Conservation (phyloP, 495 filamentous ascomycete genomes). For the Filosporella fistucella region DNA sequence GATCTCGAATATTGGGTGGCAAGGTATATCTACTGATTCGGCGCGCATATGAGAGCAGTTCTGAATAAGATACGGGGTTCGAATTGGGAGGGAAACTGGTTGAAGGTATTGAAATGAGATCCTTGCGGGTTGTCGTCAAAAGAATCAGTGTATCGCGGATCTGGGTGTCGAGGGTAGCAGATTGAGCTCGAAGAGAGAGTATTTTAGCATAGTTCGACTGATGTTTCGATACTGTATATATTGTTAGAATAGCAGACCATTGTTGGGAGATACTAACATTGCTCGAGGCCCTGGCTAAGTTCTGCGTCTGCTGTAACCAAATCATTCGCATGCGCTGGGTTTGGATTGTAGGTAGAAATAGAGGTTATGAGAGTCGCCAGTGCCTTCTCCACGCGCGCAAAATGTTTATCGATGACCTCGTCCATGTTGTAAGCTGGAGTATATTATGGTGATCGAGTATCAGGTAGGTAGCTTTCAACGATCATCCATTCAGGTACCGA, state of each 20-base stretch:
- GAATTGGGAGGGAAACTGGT: constrained; percentile 38
- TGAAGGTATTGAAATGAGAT: constrained; percentile 54
- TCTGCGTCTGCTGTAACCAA: constrained; percentile 64
- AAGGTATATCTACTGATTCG: constrained; percentile 68
- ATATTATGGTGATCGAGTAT: no score
- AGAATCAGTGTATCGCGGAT: constrained; percentile 54
- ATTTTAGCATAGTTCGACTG: constrained; percentile 64
- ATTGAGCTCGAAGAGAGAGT: constrained; percentile 53
- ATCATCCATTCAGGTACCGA: no score
- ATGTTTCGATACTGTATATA: constrained; percentile 53
- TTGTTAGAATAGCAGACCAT: background rate
- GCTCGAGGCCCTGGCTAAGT: constrained; percentile 53
- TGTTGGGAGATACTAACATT: constrained; percentile 35
- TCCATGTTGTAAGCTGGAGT: constrained; percentile 49
- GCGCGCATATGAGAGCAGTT: constrained; percentile 69
- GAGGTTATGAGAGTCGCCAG: constrained; percentile 66
- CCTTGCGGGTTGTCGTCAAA: constrained; percentile 62
- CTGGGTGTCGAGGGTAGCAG: constrained; percentile 53
- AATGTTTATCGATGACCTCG: constrained; percentile 49
- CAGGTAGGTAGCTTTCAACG: no score
- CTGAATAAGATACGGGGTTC: constrained; percentile 50
- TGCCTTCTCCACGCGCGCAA: constrained; percentile 64
- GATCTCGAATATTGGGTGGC: constrained; percentile 47
- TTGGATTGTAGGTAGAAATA: constrained; percentile 74
- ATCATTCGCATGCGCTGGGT: constrained; percentile 53